These are phyloP conservation scores for Triglochin maritima DNA, from an alignment of 106 monocot genomes.

Conservation along the genomic window DNA sequence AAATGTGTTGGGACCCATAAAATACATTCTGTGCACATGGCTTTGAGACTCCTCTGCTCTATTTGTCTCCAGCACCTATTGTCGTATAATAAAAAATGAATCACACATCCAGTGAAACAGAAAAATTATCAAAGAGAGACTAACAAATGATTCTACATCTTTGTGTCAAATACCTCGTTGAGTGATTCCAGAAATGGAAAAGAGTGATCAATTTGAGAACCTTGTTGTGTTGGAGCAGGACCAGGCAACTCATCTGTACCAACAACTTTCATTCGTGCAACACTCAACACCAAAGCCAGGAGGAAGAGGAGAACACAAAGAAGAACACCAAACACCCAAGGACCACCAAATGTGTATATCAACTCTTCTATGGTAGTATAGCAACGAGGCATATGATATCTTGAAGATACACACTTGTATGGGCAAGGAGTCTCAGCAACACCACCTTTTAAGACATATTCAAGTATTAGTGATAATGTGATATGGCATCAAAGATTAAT, in stretches of 20 bases:
- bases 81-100: neutral
- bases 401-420: constrained; percentile 75
- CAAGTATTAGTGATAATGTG: neutral
- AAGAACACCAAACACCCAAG: constrained; percentile 95
- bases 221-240: constrained; percentile 86
- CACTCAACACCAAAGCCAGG: constrained; percentile 81
- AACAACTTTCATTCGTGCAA: constrained; percentile 98
- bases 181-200: constrained; percentile 92
- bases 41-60: constrained; percentile 85
- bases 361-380: constrained; percentile 97
- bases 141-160: neutral
- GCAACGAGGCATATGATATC: constrained; percentile 98
- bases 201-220: constrained; percentile 93
- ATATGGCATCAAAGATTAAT: too few species aligned
- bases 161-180: constrained; percentile 55
- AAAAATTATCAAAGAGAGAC: neutral
- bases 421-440: constrained; percentile 78
- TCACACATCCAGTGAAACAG: neutral
- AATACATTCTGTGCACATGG: constrained; percentile 94
- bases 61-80: constrained; percentile 92
- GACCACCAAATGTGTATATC: constrained; percentile 96
- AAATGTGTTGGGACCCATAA: constrained; percentile 96
- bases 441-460: constrained; percentile 55
- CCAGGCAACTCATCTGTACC: constrained; percentile 88
- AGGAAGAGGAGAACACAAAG: constrained; percentile 75